These are phyloP conservation scores for Erigeron canadensis DNA, from an alignment of 129 eudicot species.

Conservation along the genomic window DNA sequence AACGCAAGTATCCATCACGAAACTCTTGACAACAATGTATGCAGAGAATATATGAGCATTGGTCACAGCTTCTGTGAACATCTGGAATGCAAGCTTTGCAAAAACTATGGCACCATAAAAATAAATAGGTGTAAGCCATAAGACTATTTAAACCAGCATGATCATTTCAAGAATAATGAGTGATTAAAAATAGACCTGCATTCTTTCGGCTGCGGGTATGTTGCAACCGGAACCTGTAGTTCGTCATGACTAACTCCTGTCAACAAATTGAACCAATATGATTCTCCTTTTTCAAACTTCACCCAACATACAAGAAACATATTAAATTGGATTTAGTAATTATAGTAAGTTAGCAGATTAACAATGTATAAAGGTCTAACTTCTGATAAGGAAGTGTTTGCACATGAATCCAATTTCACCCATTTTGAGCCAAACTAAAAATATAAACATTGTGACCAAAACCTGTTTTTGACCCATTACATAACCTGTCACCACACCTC, in stretches of 20 bases:
- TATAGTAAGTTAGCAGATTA: not conserved
- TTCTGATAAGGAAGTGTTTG: not conserved
- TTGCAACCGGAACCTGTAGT: conserved; percentile 42
- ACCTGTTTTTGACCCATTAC: not conserved
- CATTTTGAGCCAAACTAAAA: not conserved
- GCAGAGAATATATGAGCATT: conserved; percentile 71
- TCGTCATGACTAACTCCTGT: conserved; percentile 47
- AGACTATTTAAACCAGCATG: not conserved
- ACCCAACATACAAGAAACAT: not conserved
- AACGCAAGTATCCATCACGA: conserved; percentile 36
- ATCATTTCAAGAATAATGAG: not conserved
- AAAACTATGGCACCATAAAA: conserved; percentile 42
- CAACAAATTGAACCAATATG: not conserved
- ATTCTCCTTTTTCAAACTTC: not conserved
- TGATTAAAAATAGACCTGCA: conserved; percentile 56
- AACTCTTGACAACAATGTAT: conserved; percentile 64
- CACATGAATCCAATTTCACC: not conserved
- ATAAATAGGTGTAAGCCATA: conserved; percentile 3
- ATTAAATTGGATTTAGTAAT: not conserved
- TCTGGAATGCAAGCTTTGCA: conserved; percentile 62
- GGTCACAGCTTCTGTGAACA: conserved; percentile 72
- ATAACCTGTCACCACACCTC: not conserved
- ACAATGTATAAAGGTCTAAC: not conserved
- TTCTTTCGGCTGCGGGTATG: conserved; percentile 28
- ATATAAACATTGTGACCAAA: not conserved